Evolutionary conservation across 176 grass and related monocot species (phyloP).

Genomic region (Hsuehochloa calcarea): DNA sequence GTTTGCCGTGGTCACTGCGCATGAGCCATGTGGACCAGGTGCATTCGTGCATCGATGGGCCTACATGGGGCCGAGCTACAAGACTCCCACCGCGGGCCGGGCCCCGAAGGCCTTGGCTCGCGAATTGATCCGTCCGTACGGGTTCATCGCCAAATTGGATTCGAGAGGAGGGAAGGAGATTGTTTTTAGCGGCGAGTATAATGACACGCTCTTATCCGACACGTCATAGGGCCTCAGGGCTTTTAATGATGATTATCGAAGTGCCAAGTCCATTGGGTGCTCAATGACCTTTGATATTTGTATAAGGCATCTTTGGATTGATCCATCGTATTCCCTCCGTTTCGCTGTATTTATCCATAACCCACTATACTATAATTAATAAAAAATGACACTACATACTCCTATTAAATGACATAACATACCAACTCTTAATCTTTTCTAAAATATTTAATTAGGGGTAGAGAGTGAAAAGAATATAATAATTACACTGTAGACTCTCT

Average conservation of each 20-base stretch:
- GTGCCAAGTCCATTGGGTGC: background rate
- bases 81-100: background rate
- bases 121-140: background rate
- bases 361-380: too few relatives aligned
- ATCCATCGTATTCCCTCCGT: too few relatives aligned
- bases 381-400: too few relatives aligned
- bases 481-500: too few relatives aligned
- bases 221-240: background rate
- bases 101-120: background rate
- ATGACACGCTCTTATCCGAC: slow-evolving; percentile 19
- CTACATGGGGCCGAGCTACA: background rate
- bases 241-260: background rate
- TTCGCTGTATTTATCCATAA: too few relatives aligned
- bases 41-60: background rate
- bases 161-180: background rate
- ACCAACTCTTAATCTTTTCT: too few relatives aligned
- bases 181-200: background rate
- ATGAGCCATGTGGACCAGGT: background rate
- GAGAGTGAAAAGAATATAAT: too few relatives aligned
- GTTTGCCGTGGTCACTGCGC: background rate
- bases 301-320: background rate
- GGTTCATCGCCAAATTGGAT: background rate
- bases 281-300: background rate
- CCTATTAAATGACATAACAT: too few relatives aligned
- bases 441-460: too few relatives aligned